A percentile compares a stretch with the other conserved stretches of the same genome.
phyloP scores from a whole-genome alignment of 176 grass and related monocot species.

The Eleusine coracana region DNA sequence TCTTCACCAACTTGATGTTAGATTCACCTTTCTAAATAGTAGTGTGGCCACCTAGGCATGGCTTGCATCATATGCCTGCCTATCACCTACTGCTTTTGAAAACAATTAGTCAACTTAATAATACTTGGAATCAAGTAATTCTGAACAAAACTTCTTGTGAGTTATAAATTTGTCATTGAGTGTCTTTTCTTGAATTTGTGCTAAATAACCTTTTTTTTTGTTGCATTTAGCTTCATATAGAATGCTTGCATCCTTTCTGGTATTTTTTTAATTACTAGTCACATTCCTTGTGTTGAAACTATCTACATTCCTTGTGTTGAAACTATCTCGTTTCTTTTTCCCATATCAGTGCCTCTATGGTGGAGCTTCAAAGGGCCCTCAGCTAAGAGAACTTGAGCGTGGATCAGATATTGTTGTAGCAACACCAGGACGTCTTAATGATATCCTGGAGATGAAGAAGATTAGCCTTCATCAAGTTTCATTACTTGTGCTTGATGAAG shows the following conservation, averaged over 20 bases:
- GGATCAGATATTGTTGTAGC: conserved; percentile 94
- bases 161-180: background rate
- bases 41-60: background rate
- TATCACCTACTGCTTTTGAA: background rate
- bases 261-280: conserved; percentile 12
- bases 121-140: background rate
- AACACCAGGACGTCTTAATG: conserved; percentile 98
- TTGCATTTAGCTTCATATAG: conserved; percentile 1
- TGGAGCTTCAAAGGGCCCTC: conserved; percentile 89
- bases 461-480: conserved; percentile 88
- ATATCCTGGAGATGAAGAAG: conserved; percentile 93
- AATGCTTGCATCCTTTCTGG: conserved; percentile 16
- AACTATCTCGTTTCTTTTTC: background rate
- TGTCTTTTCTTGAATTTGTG: background rate
- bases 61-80: background rate
- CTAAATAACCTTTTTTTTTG: background rate
- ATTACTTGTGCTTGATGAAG: conserved; percentile 96
- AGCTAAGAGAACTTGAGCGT: conserved; percentile 93
- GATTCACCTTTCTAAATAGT: background rate
- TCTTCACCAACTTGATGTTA: conserved; percentile 13
- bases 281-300: conserved; percentile 11
- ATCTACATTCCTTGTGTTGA: conserved; percentile 16
- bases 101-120: background rate
- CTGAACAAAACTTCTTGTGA: background rate
- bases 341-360: conserved; percentile 83